Evolutionary conservation across 768 basidiomycete genomes (phyloP), one percentile per base, ranked within the genome.

Genomic region (Steccherinum ochraceum): DNA sequence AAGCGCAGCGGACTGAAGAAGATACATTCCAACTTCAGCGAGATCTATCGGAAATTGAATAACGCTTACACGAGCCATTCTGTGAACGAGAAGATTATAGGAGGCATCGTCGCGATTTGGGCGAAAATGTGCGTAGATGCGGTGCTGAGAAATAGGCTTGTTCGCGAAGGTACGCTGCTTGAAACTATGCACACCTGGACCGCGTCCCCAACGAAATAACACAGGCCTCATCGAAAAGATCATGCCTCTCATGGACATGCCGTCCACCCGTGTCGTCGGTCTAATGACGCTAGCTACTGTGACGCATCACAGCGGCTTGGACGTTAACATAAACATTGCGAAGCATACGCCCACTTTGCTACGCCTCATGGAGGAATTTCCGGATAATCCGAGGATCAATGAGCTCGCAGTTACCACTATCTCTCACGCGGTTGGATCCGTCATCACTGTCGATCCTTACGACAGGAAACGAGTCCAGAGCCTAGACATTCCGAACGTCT

Each of bases 61-160:
- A 65, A 66, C n/a, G 67, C 73, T 1, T 84, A 78, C 55, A 60
- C 70, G 1, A 67, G 63, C 12, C 68, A 77, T 54, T 35, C 52
- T 1, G 64, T 65, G 0, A 77, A 78, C 60, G 71, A 76, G 27
- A 73, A 72, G 51, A 66, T 84, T 16, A 64, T 67, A 45, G 82
- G 80, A 0, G 81, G 76, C 0, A 76, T 85, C 41, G 70, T 82
- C 5, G 79, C 76, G 5, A 79, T 86, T 45, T 83, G 77, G 55
- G 75, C 81, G 13, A 80, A 79, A 58, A 80, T 85, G 78, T 83
- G 73, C 25, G 72, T 70, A 0, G 83, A 84, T 60, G 70, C 79
- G 2, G 68, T 84, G 30, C 62, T 84, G 50, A 70, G 84, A 16
- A 76, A 83, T 62, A 78, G 79, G 52, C 67, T 86, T 13, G 75